A percentile compares a stretch with the other conserved stretches of the same genome.
phyloP scores from a whole-genome alignment of 2,329 filamentous ascomycete genomes.

The Coccinonectria pachysandricola region DNA sequence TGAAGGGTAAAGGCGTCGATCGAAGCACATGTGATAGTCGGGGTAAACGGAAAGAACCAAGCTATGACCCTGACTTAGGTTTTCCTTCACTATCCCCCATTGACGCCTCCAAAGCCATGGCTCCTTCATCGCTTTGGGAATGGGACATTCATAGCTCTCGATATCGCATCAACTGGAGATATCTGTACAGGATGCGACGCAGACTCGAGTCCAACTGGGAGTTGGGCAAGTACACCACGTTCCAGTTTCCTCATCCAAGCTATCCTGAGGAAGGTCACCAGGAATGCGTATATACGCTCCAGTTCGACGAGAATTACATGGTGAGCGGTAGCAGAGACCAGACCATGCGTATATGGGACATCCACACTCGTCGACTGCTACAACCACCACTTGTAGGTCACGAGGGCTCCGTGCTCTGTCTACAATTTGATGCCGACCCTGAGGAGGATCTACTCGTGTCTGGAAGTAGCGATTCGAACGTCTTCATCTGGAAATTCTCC shows the following conservation, averaged over 20 bases:
- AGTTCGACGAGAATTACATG: slow-evolving; percentile 75
- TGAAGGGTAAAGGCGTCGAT: slow-evolving; percentile 22
- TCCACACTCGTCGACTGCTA: slow-evolving; percentile 69
- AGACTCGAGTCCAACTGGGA: slow-evolving; percentile 88
- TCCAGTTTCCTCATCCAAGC: slow-evolving; percentile 79
- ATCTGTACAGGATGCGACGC: slow-evolving; percentile 80
- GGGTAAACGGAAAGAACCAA: slow-evolving; percentile 28
- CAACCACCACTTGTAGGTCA: slow-evolving; percentile 68
- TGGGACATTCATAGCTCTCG: slow-evolving; percentile 38
- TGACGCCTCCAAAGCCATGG: slow-evolving; percentile 22
- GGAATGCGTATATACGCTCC: slow-evolving; percentile 92
- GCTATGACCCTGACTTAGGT: slow-evolving; percentile 22
- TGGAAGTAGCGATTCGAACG: slow-evolving; percentile 81
- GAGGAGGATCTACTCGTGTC: slow-evolving; percentile 90
- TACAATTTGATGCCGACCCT: slow-evolving; percentile 86
- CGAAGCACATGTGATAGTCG: slow-evolving; percentile 21
- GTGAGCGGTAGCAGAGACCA: slow-evolving; percentile 90
- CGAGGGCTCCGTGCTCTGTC: slow-evolving; percentile 76
- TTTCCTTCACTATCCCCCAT: slow-evolving; percentile 19
- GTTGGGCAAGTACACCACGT: slow-evolving; percentile 69
- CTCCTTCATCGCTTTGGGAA: slow-evolving; percentile 38
- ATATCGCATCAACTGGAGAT: slow-evolving; percentile 79
- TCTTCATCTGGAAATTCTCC: slow-evolving; percentile 90
- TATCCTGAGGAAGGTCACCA: slow-evolving; percentile 73
- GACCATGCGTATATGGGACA: slow-evolving; percentile 81